A percentile compares a stretch with the other conserved stretches of the same genome.
Evolutionary conservation across 2,329 filamentous ascomycete genomes (phyloP).

Genomic region (Fusarium setosum): DNA sequence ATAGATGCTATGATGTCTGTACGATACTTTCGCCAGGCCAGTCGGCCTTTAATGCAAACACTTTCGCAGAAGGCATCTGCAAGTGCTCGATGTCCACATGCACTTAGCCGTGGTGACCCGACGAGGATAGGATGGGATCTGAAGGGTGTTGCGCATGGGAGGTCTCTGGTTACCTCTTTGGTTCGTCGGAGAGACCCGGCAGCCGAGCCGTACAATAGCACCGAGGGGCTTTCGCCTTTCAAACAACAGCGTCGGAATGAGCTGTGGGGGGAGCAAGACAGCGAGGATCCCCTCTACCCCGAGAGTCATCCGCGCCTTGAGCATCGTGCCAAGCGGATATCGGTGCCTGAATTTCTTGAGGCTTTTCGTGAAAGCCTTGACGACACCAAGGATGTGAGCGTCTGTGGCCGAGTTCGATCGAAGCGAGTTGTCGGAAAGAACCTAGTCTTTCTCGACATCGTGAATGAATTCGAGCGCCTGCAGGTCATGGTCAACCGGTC

Average conservation of each 20-base stretch:
- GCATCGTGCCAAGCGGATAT: slow-evolving; percentile 41
- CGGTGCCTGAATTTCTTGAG: slow-evolving; percentile 50
- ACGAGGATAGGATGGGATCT: slow-evolving; percentile 19
- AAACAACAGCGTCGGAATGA: slow-evolving; percentile 50
- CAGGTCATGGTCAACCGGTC: slow-evolving; percentile 82
- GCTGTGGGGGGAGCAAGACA: slow-evolving; percentile 47
- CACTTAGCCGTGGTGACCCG: slow-evolving; percentile 14
- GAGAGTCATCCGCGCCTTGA: slow-evolving; percentile 51
- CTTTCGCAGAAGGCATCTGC: slow-evolving; percentile 18
- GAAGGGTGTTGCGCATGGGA: slow-evolving; percentile 11
- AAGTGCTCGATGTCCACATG: slow-evolving; percentile 23
- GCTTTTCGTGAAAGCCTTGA: slow-evolving; percentile 42
- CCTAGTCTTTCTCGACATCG: slow-evolving; percentile 86
- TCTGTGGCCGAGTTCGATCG: slow-evolving; percentile 76
- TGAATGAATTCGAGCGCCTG: slow-evolving; percentile 76
- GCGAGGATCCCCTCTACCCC: slow-evolving; percentile 49
- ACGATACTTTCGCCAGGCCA: slow-evolving; percentile 51
- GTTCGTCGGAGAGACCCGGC: slow-evolving; percentile 5
- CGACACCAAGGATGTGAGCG: slow-evolving; percentile 43
- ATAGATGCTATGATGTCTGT: slow-evolving; percentile 51
- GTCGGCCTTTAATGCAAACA: slow-evolving; percentile 42
- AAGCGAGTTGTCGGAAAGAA: slow-evolving; percentile 79
- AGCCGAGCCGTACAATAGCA: slow-evolving; percentile 28
- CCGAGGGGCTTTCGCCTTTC: slow-evolving; percentile 48
- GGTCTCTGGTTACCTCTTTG: slow-evolving; percentile 38